Conservation (phyloP, 148 eudicot species). For the Suaeda aralocaspica region DNA sequence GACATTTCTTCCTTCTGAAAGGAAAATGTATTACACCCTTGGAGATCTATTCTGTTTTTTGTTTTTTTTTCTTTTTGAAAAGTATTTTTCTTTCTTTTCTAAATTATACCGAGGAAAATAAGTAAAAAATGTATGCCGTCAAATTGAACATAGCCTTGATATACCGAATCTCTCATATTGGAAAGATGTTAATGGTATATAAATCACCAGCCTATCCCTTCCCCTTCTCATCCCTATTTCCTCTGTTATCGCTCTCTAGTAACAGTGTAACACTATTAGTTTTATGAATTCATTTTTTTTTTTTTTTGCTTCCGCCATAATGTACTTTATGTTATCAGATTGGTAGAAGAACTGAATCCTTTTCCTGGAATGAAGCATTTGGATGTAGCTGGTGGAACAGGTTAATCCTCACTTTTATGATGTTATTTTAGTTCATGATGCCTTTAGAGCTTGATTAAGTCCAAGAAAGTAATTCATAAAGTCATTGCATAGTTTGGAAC, state of each 20-base stretch:
- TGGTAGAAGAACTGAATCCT: slow-evolving; percentile 83
- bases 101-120: no score
- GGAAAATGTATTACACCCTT: not conserved
- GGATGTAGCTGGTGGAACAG: slow-evolving; percentile 98
- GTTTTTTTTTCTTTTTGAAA: no score
- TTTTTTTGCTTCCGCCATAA: not conserved
- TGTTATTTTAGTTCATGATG: not conserved
- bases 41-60: no score
- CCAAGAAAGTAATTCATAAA: not conserved
- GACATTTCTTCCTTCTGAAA: not conserved
- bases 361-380: slow-evolving; percentile 98
- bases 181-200: not conserved
- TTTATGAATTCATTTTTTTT: not conserved
- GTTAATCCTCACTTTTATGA: slow-evolving; percentile 26
- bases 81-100: no score
- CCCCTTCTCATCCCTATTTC: not conserved
- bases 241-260: not conserved
- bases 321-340: slow-evolving; percentile 30
- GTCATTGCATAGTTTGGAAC: not conserved
- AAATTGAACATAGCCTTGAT: not conserved
- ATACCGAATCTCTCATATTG: not conserved
- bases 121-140: no score
- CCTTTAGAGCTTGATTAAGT: not conserved
- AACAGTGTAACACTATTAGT: not conserved
- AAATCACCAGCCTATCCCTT: not conserved